Percentiles rank a stretch among this genome's conserved stretches.
Evolutionary conservation across 768 basidiomycete genomes (phyloP).

Genomic region (Favolaschia claudopus): DNA sequence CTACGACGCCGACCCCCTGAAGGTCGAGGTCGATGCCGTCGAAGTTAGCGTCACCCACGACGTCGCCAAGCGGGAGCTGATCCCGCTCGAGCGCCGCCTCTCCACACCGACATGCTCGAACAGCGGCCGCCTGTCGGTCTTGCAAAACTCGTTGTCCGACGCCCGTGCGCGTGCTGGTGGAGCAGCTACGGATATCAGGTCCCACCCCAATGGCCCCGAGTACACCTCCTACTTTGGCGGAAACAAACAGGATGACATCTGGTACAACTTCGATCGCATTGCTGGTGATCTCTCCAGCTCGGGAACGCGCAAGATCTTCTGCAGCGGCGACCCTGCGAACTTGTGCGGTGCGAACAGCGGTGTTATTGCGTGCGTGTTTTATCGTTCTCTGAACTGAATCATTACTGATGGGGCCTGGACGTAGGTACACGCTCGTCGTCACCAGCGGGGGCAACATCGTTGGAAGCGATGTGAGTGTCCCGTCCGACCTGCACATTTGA

Average conservation of each 20-base stretch:
- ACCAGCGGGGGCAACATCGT: slow-evolving; percentile 11
- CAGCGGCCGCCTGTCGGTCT: slow-evolving; percentile 1
- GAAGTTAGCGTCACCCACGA: slow-evolving; percentile 11
- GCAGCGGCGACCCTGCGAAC: background rate
- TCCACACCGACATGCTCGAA: slow-evolving; percentile 14
- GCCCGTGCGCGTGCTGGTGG: slow-evolving; percentile 19
- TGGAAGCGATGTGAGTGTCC: slow-evolving; percentile 13
- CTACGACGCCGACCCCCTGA: slow-evolving; percentile 2
- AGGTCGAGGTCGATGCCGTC: slow-evolving; percentile 2
- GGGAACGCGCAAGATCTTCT: slow-evolving; percentile 10
- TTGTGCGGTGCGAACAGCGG: background rate
- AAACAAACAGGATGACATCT: slow-evolving; percentile 13
- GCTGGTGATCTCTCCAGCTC: slow-evolving; percentile 15
- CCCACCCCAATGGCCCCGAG: slow-evolving; percentile 14
- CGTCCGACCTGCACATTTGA: background rate
- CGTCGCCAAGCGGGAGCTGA: slow-evolving; percentile 12
- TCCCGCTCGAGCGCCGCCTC: slow-evolving; percentile 11
- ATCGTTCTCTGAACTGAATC: background rate
- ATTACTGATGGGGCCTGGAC: background rate
- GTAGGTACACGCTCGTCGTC: slow-evolving; percentile 18
- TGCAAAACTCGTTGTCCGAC: slow-evolving; percentile 4
- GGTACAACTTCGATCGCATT: slow-evolving; percentile 20
- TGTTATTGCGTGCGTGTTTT: slow-evolving; percentile 2
- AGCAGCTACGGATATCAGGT: slow-evolving; percentile 14
- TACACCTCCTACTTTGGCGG: slow-evolving; percentile 19